Base-by-base conservation (phyloP, 192 early-diverging fungal species). In the Rhizophagus prolifer region DNA sequence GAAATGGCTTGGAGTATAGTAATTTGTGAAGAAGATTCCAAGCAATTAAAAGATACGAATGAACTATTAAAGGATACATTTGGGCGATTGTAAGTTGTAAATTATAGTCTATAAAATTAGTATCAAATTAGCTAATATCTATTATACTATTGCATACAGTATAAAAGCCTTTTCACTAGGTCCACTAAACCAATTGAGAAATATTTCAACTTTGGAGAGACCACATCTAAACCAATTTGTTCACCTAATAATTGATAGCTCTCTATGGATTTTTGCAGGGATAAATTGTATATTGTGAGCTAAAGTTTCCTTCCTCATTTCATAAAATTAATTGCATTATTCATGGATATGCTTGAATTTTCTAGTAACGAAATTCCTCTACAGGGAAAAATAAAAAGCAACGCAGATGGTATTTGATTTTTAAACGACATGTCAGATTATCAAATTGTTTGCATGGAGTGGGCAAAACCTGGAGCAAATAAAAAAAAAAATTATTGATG, bases 161-260 rank as follows among this genome's bases (percentile, higher is more conserved):
- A 5, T 72, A 31, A 72, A 59, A 34, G 50, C 19, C 46, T 72
- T 72, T n/a, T 58, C 25, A 1, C 36, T 71, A 58, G 46, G 13
- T 71, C 3, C 70, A 58, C 13, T 71, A 14, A 71, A 71, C 14
- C 70, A 26, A 10, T 71, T 71, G 70, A 71, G 44, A 58, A 26
- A 71, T 58, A 26, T 71, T 30, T 21, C 70, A 58, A 71, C 16
- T 58, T 58, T 71, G 8, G 70, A 71, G 47, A 71, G 70, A 71
- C 47, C 50, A 21, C 69, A 70, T 70, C 50, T 70, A 21, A 70
- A 70, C 16, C 50, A 71, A 58, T 71, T 71, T 36, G 19, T 71
- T 13, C 70, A 71, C 30, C 70, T 50, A 21, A 9, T 70, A 23
- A 21, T 70, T 70, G 69, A 70, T 70, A 13, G 16, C 47, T 13